Base-by-base conservation (phyloP, 2,329 filamentous ascomycete species). In the Botrytis porri region DNA sequence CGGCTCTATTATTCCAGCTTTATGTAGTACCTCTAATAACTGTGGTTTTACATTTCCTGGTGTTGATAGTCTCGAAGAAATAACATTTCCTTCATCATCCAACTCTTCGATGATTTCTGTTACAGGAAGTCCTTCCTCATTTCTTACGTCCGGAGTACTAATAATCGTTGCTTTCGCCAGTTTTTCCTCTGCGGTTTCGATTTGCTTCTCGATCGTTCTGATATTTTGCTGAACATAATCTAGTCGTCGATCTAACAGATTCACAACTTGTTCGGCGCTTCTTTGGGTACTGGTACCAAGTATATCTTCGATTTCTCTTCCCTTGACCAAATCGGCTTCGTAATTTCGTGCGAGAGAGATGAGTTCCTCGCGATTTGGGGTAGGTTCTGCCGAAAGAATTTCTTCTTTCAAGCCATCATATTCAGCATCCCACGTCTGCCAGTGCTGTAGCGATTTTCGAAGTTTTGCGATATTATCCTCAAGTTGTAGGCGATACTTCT, bases 91-190 rank as follows among this genome's bases (percentile, higher is more conserved):
- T 18, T 97, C 89, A 14, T 98, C 95, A 79, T 98, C 96, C 37
- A 98, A 85, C 83, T 97, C 90, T 82, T 99, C 96, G 71, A 94
- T 86, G 76, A 99, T 98, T 78, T 98, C 96, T 45, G 92, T 95
- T 73, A 98, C 88, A 0, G 94, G 93, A 69, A 94, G 84, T 1
- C 90, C 90, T 20, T 90, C 89, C 74, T 92, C 91, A 74, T 92
- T 89, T 70, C 84, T 85, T 62, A 86, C 85, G 71, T 90, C 89
- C 0, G 90, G 87, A 37, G 90, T 86, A 72, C 86, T 87, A 61
- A 89, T 82, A 5, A 89, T 83, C 16, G 88, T 85, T 18, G 91
- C 86, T 16, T 88, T 88, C 25, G 89, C 88, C 66, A 95, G 84
- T 78, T 92, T 92, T 75, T 90, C 87, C 81, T 97, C 90, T 10